Base-by-base conservation (phyloP, 495 filamentous ascomycete genomes). In the Lasiosphaeria ovina region DNA sequence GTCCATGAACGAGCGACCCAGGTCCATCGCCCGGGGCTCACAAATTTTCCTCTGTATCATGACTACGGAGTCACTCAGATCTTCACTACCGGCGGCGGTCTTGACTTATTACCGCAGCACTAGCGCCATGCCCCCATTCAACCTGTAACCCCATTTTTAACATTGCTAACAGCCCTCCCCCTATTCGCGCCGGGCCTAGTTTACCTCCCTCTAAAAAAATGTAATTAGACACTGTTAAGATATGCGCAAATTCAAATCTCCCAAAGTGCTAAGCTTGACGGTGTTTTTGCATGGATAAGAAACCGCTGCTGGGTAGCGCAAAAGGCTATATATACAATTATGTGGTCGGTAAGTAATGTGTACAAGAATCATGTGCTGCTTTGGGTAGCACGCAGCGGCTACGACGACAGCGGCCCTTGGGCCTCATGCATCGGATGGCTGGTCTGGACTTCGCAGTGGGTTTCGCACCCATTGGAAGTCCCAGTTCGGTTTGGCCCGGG, bases 401-500 rank as follows among this genome's bases (percentile, higher is more conserved):
- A 24, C 24, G 24, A 24, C 24, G 24, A 24, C 24, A 24, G 24
- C 24, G 24, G 2, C 24, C 24, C 24, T 24, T 24, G 24, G 24
- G 9, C 51, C 51, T 33, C 31, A 12, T n/a, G 16, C 5, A 14
- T n/a, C 12, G 35, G 17, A 14, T 4, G 35, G 7, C 33, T 52
- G n/a, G n/a, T 55, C 57, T 17, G 40, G 51, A 17, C 16, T 63
- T 51, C 64, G 59, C 54, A 74, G 42, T 0, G 67, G 59, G 36
- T 77, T 73, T 51, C 60, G 47, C 33, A 73, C 62, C 64, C 71
- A 73, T 44, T 59, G 45, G 42, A 67, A 69, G 9, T 66, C 55
- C 5, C 69, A 74, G 42, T 70, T 78, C 1, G 86, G 84, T 75
- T 77, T 81, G 6, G 85, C 72, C 54, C 79, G 83, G 14, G 85